Evolutionary conservation across 2,329 filamentous ascomycete species (phyloP).

Genomic region (Colletotrichum chlorophyti): DNA sequence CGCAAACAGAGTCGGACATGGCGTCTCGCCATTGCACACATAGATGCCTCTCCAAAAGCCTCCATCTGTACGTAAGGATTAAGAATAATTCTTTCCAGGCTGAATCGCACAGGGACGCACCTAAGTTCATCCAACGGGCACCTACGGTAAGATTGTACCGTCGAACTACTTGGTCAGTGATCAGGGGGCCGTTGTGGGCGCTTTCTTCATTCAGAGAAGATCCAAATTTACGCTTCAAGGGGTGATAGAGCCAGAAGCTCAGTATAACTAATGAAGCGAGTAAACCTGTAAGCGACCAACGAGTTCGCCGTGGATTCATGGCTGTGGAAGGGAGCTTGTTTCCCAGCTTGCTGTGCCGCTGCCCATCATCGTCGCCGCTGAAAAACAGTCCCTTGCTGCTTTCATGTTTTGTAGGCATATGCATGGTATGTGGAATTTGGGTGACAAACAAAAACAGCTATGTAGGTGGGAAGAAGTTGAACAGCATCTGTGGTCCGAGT

Average conservation of each 20-base stretch:
- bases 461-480: too few relatives aligned
- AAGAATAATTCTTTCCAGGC: not conserved
- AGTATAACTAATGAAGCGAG: not conserved
- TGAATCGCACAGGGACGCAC: not conserved
- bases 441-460: too few relatives aligned
- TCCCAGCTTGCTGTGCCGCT: not conserved
- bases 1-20: slow-evolving; percentile 3
- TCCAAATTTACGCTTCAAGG: not conserved
- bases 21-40: slow-evolving; percentile 11
- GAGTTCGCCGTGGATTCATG: not conserved
- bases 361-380: not conserved
- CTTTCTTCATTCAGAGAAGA: not conserved
- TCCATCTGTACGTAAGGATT: not conserved
- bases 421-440: not conserved
- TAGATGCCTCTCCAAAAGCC: slow-evolving; percentile 9
- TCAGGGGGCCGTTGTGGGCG: fast-evolving
- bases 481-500: too few relatives aligned
- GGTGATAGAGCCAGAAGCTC: not conserved
- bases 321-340: not conserved
- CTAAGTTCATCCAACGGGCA: slow-evolving; percentile 13
- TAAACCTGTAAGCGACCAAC: not conserved
- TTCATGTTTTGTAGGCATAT: not conserved
- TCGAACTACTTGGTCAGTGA: not conserved
- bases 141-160: slow-evolving; percentile 6
- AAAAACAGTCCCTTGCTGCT: not conserved